Evolutionary conservation across 1,139 yeast genomes (phyloP), one percentile per base, ranked within the genome.

Genomic region (Diutina scorzettiae): DNA sequence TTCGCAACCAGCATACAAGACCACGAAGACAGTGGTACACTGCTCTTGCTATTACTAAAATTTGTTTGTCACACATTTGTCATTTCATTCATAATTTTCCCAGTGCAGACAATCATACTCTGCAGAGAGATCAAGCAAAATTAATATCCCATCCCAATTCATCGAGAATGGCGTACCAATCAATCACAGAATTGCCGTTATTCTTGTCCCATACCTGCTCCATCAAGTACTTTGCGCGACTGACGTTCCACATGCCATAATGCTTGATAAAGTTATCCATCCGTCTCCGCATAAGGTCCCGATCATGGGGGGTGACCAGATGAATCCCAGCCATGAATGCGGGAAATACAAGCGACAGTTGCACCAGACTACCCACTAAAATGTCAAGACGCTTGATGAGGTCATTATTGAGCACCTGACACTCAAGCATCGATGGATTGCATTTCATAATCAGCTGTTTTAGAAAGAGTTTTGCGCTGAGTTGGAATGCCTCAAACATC

Each of bases 71-170:
- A 17, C n/a, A 17, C 21, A 31, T 31, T 31, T 17, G 8, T 33
- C 24, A 9, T 12, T 32, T 11, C 14, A 23, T 21, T n/a, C n/a
- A n/a, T n/a, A n/a, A n/a, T n/a, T n/a, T n/a, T n/a, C n/a, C n/a
- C n/a, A n/a, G n/a, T n/a, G n/a, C n/a, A n/a, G n/a, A n/a, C n/a
- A n/a, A n/a, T n/a, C n/a, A n/a, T n/a, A n/a, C n/a, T n/a, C n/a
- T n/a, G n/a, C n/a, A n/a, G n/a, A n/a, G n/a, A n/a, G n/a, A 17
- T 36, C 33, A 55, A 20, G 91, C 93, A 66, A 83, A 81, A 57
- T 81, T 80, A 42, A 83, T 64, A 54, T 82, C 85, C 93, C 91
- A 82, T 4, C 83, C 86, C 42, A 81, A 60, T 8, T 70, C 71
- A 47, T 76, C 74, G 34, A 83, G 74, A 40, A 82, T 69, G 18